Conservation (phyloP, 2,329 filamentous ascomycete genomes). For the Aspergillus ibericus region DNA sequence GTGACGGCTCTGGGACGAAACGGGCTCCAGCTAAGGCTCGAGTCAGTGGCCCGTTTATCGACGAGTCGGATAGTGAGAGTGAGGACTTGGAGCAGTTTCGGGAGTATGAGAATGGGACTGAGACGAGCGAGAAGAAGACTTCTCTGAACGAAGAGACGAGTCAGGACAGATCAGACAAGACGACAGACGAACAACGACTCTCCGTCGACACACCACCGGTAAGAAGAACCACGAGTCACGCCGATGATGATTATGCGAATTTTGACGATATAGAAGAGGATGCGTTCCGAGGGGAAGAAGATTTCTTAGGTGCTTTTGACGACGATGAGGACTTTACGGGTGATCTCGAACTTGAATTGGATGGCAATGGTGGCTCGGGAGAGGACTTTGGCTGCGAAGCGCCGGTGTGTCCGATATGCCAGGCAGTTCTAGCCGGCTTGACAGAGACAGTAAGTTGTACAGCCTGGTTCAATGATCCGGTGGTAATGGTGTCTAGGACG, state of each 20-base stretch:
- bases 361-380: conserved; percentile 16
- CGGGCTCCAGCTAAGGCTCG: not conserved
- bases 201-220: conserved; percentile 43
- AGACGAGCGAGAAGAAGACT: not conserved
- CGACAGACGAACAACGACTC: conserved; percentile 11
- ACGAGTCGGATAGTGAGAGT: conserved; percentile 57
- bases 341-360: conserved; percentile 14
- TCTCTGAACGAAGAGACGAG: not conserved
- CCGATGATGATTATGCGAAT: conserved; percentile 51
- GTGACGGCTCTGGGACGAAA: not conserved
- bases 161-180: not conserved
- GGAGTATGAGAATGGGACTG: conserved; percentile 18
- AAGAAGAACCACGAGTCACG: conserved; percentile 52
- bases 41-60: conserved; percentile 41
- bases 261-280: conserved; percentile 64
- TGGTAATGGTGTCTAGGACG: conserved; percentile 56
- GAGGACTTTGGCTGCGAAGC: conserved; percentile 20
- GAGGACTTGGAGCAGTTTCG: conserved; percentile 39
- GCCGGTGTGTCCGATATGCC: conserved; percentile 74
- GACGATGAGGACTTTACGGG: conserved; percentile 45
- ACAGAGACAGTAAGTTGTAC: conserved; percentile 43
- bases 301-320: conserved; percentile 64
- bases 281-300: conserved; percentile 61
- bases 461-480: not conserved
- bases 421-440: conserved; percentile 60